phyloP scores from a whole-genome alignment of 2,329 filamentous ascomycete genomes.

The Claviceps maximensis region DNA sequence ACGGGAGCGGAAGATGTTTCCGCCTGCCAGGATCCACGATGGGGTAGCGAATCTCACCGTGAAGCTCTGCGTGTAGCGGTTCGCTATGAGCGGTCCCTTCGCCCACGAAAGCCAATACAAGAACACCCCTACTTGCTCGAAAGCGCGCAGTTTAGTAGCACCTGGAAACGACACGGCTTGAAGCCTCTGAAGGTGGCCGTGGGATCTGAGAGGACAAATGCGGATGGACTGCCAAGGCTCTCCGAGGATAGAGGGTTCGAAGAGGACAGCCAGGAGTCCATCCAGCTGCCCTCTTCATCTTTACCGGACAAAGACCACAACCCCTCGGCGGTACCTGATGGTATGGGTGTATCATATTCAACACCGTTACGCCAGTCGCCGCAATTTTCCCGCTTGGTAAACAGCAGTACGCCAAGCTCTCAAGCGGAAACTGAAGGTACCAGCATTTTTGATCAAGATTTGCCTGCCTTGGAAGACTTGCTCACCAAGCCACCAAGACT shows the following conservation, averaged over 20 bases:
- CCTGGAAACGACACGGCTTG: slow-evolving; percentile 41
- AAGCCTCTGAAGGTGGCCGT: slow-evolving; percentile 34
- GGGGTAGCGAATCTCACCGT: slow-evolving; percentile 1
- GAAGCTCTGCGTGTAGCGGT: slow-evolving; percentile 15
- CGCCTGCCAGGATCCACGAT: background rate
- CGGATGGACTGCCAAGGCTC: slow-evolving; percentile 37
- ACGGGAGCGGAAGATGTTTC: background rate
- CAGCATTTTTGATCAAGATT: slow-evolving; percentile 23
- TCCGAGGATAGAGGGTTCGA: slow-evolving; percentile 41
- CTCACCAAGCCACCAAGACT: slow-evolving; percentile 11
- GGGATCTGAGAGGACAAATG: slow-evolving; percentile 14
- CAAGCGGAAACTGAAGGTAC: slow-evolving; percentile 24
- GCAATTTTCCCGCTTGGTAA: slow-evolving; percentile 10
- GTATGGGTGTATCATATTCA: slow-evolving; percentile 14
- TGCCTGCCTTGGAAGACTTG: slow-evolving; percentile 25
- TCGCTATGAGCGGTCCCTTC: slow-evolving; percentile 35
- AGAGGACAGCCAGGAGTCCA: slow-evolving; percentile 34
- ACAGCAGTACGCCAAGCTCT: slow-evolving; percentile 23
- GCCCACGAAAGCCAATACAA: slow-evolving; percentile 47
- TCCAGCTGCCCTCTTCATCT: slow-evolving; percentile 20
- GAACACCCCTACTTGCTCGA: slow-evolving; percentile 46
- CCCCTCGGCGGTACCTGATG: slow-evolving; percentile 10
- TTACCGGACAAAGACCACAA: slow-evolving; percentile 10
- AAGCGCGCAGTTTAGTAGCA: slow-evolving; percentile 38
- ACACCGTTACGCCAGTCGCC: slow-evolving; percentile 19